These are phyloP conservation scores for Dicorynia guianensis DNA, from an alignment of 306 rosid species.

Conservation along the genomic window DNA sequence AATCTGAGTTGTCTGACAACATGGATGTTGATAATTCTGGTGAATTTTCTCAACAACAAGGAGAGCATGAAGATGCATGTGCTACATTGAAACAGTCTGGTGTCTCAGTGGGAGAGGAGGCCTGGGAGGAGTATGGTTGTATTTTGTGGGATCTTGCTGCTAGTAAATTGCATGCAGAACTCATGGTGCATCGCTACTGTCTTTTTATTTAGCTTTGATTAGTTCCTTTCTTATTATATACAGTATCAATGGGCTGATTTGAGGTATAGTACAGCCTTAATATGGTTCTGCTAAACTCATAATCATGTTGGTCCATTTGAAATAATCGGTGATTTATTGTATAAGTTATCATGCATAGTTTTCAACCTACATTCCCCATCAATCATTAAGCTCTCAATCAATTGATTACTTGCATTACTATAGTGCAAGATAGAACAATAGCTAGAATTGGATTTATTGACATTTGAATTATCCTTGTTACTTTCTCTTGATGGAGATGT, in stretches of 20 bases:
- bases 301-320: not conserved
- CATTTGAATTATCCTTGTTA: not conserved
- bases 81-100: conserved; percentile 35
- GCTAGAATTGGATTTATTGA: not conserved
- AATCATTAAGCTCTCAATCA: conserved; percentile 19
- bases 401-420: not conserved
- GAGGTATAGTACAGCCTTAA: not conserved
- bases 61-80: conserved; percentile 30
- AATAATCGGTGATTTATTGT: not conserved
- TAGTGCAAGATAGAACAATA: not conserved
- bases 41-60: conserved; percentile 39
- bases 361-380: conserved; percentile 12
- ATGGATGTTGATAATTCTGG: conserved; percentile 58
- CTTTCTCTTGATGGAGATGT: conserved; percentile 8
- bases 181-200: conserved; percentile 65
- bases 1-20: conserved; percentile 29
- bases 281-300: not conserved
- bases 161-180: conserved; percentile 79
- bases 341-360: not conserved
- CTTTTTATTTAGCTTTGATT: conserved; percentile 6
- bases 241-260: not conserved
- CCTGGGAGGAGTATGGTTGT: conserved; percentile 90
- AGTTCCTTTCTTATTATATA: not conserved
- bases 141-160: conserved; percentile 94
- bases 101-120: conserved; percentile 46